phyloP scores from a whole-genome alignment of 345 rosid species.

The Atalantia buxifolia region DNA sequence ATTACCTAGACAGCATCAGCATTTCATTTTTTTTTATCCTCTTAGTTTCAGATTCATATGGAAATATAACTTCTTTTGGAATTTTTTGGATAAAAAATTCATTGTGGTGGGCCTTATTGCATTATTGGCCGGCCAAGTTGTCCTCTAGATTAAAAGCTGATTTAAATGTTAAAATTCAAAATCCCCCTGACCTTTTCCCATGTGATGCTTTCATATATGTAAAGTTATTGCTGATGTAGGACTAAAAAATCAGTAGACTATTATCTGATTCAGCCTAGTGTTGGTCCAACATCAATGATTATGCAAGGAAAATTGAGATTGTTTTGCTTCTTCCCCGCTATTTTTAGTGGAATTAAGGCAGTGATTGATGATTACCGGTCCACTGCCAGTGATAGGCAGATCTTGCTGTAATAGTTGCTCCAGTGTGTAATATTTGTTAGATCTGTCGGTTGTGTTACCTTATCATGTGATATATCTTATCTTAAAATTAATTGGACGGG shows the following conservation, averaged over 20 bases:
- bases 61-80: not conserved
- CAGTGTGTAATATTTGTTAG: not conserved
- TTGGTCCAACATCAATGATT: not conserved
- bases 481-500: not conserved
- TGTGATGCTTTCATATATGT: not conserved
- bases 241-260: not conserved
- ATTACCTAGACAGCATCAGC: not conserved
- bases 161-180: not conserved
- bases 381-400: not conserved
- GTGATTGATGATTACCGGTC: not conserved
- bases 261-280: not conserved
- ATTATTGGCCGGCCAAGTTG: constrained; percentile 1
- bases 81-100: not conserved
- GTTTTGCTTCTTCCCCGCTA: not conserved
- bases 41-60: not conserved
- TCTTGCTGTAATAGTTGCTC: not conserved
- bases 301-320: not conserved
- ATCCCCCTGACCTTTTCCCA: not conserved
- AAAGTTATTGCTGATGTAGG: not conserved
- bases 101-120: not conserved
- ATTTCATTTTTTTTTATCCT: not conserved
- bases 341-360: not conserved
- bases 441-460: not conserved
- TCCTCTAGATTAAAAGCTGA: not conserved
- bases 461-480: not conserved